Percentiles rank a stretch among this genome's conserved stretches.
Evolutionary conservation across 2,329 filamentous ascomycete genomes (phyloP).

Genomic region (Leptographium flavum): DNA sequence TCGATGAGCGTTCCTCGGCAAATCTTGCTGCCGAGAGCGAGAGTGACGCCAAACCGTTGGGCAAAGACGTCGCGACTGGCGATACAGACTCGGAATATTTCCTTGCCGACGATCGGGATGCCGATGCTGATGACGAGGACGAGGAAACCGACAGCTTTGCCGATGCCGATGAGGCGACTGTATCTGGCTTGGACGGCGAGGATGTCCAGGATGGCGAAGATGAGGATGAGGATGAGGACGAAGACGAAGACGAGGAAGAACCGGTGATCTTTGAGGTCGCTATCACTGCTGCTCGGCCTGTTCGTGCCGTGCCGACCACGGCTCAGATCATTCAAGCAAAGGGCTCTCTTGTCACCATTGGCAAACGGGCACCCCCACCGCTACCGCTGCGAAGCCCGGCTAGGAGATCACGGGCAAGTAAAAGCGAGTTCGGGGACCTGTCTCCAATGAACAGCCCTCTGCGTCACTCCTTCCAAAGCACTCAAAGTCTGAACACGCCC

Average conservation of each 20-base stretch:
- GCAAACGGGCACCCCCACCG: slow-evolving; percentile 63
- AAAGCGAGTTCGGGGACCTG: slow-evolving; percentile 48
- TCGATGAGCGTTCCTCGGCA: no score
- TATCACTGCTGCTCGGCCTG: slow-evolving; percentile 38
- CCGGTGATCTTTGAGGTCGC: slow-evolving; percentile 56
- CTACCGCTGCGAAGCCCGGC: slow-evolving; percentile 66
- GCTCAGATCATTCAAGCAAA: slow-evolving; percentile 56
- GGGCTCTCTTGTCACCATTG: slow-evolving; percentile 71
- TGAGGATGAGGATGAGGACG: slow-evolving; percentile 29
- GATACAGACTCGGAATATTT: background rate
- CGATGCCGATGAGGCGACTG: background rate
- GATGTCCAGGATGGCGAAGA: slow-evolving; percentile 25
- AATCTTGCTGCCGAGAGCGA: background rate
- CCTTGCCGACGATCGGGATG: slow-evolving; percentile 17
- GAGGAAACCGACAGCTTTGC: slow-evolving; percentile 29
- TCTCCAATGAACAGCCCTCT: slow-evolving; percentile 34
- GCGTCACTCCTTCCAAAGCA: slow-evolving; percentile 29
- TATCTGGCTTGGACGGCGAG: background rate
- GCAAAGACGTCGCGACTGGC: background rate
- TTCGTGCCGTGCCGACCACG: slow-evolving; percentile 46
- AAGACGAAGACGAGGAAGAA: slow-evolving; percentile 40
- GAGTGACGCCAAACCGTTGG: background rate
- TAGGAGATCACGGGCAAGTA: slow-evolving; percentile 37
- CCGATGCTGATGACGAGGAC: slow-evolving; percentile 26
- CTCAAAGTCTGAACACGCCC: background rate